Evolutionary conservation across 257 asterid species (phyloP), one percentile per base, ranked within the genome.

Genomic region (Cordia subcordata): DNA sequence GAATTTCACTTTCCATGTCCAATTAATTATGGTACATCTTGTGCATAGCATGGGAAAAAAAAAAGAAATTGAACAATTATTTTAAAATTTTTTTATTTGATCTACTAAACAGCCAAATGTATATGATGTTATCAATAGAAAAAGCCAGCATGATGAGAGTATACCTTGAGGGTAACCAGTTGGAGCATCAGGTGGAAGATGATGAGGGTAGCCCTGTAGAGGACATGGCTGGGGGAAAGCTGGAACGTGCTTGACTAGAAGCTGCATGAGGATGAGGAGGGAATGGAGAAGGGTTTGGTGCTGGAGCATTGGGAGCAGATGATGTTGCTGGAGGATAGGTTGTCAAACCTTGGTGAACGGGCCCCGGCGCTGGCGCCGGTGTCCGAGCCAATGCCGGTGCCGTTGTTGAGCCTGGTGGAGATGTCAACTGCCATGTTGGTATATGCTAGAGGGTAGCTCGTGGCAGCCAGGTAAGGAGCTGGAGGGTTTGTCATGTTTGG

Each of bases 151-250:
- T 27, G 35, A 27, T 27, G 35, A 27, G 3, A 22, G 5, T 22
- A n/a, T 67, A 67, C 72, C 72, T n/a, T 58, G 23, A 47, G 72
- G 72, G 49, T 67, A 67, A 45, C 66, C 72, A 22, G 13, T 35
- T 14, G 72, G 72, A 19, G 72, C 72, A 32, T 66, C 67, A 1
- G 58, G 58, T 15, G 68, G 58, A 3, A 64, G 73, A 40, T 62
- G 59, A 22, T 67, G 63, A 47, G 68, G 68, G 62, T 68, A 68
- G 13, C 74, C 64, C 17, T 63, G 46, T n/a, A 64, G 72, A 19
- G 70, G 58, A 49, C 50, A 32, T 5, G 49, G 55, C 44, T 35
- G 63, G 19, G 9, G 53, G 59, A 50, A 44, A 46, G 12, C 19
- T 40, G 11, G 38, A 45, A 14, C 49, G 42, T 55, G 39, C 9